Evolutionary conservation across 2,329 filamentous ascomycete species (phyloP), one percentile per base, ranked within the genome.

Genomic region (Hysterium pulicare): DNA sequence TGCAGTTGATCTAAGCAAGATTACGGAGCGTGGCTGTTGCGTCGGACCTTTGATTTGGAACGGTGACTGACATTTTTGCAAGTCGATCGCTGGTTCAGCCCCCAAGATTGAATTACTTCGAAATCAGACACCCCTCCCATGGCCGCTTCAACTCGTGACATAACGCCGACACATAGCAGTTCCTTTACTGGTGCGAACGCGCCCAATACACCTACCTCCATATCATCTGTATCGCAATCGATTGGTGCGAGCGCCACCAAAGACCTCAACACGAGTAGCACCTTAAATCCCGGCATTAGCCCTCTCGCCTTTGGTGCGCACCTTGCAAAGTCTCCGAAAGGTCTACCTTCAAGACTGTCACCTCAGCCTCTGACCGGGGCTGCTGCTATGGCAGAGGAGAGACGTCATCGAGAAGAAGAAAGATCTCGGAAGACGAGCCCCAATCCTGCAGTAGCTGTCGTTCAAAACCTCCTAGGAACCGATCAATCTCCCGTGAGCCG

Each of bases 351-450:
- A 7, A 54, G 59, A 45, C 60, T 58, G 26, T 70, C 67, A 13
- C 69, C 70, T 2, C 59, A 62, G 44, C 66, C 67, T 26, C 62
- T 77, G 20, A 74, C 74, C 1, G 74, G 71, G 35, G 70, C 71
- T 16, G 70, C 69, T 43, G 73, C 72, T 31, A 61, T 76, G 53
- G 70, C 68, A 34, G 74, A 76, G 51, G 64, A 75, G 51, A 71
- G 71, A 44, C 66, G 69, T 33, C 61, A 59, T 44, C 61, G 65
- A 44, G 65, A 72, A 45, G 65, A 71, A 43, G 59, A 66, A 42
- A 49, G 52, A 16, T 58, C 67, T 42, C 62, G 68, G 28, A 69
- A 70, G 49, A 70, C 67, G n/a, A 76, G 70, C 48, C 72, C 72
- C 2, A 76, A 77, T 42, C 72, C 73, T 13, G 69, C 66, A 15